phyloP scores from a whole-genome alignment of 768 basidiomycete genomes.

The Tricholoma saponaceum region DNA sequence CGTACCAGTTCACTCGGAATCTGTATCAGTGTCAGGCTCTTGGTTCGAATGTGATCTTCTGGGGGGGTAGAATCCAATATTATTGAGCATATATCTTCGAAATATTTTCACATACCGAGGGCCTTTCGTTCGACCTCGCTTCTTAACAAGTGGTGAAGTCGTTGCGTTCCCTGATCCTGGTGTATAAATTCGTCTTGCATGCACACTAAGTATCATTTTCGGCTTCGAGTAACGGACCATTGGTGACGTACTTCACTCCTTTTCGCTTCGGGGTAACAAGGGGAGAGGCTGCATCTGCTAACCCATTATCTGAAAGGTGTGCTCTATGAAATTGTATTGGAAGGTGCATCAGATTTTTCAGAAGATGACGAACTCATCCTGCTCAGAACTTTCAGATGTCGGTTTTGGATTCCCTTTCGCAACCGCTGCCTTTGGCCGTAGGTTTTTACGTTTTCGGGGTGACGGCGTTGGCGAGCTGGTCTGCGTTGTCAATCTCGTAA shows the following conservation, averaged over 20 bases:
- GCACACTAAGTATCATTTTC: neutral
- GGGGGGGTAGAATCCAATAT: neutral
- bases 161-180: slow-evolving; percentile 18
- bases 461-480: slow-evolving; percentile 24
- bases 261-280: slow-evolving; percentile 26
- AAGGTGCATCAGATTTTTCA: neutral
- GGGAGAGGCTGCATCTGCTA: slow-evolving; percentile 13
- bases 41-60: neutral
- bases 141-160: slow-evolving; percentile 23
- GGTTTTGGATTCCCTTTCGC: slow-evolving; percentile 5
- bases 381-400: slow-evolving; percentile 1
- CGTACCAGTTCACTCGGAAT: neutral
- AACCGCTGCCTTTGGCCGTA: slow-evolving; percentile 2
- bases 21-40: neutral
- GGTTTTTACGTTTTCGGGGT: slow-evolving; percentile 9
- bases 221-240: no score
- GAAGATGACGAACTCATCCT: slow-evolving; percentile 5
- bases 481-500: neutral
- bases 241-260: slow-evolving; percentile 24
- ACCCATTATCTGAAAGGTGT: slow-evolving; percentile 11
- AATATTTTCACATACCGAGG: slow-evolving; percentile 18
- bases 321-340: slow-evolving; percentile 7
- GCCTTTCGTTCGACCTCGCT: slow-evolving; percentile 23
- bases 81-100: neutral
- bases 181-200: slow-evolving; percentile 20